phyloP scores from a whole-genome alignment of 2,329 filamentous ascomycete species.

The Helminthosporium solani region DNA sequence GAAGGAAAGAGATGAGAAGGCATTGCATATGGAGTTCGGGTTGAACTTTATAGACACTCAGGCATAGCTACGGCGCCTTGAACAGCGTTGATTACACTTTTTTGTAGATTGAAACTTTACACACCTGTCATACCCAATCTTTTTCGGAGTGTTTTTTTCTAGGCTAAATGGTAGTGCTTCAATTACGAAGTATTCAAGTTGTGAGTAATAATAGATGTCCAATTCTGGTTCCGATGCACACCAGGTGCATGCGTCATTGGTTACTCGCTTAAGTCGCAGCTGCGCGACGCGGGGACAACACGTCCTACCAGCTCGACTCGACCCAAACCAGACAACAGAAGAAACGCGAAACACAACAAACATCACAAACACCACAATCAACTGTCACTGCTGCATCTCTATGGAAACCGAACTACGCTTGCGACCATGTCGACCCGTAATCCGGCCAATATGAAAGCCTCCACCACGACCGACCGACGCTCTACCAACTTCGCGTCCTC shows the following conservation, averaged over 20 bases:
- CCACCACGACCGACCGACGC: constrained; percentile 33
- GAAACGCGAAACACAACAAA: too few species aligned
- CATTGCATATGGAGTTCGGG: constrained; percentile 8
- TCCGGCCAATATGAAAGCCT: constrained; percentile 27
- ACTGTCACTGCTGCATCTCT: constrained; percentile 5
- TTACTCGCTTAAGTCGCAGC: constrained; percentile 3
- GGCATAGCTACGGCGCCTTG: constrained; percentile 6
- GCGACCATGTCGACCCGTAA: constrained; percentile 38
- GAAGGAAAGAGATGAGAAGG: constrained; percentile 4
- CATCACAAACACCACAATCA: constrained; percentile 23
- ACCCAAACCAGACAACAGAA: too few species aligned
- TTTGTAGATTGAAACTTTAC: neutral
- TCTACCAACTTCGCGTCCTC: constrained; percentile 33
- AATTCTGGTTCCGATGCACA: too few species aligned
- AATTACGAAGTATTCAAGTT: too few species aligned
- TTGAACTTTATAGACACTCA: constrained; percentile 2
- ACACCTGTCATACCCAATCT: neutral
- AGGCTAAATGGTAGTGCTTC: too few species aligned
- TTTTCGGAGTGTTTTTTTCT: too few species aligned
- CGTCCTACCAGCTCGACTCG: neutral
- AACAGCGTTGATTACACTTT: neutral
- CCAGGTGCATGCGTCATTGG: constrained; percentile 1
- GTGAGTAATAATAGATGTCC: too few species aligned
- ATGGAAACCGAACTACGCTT: constrained; percentile 25
- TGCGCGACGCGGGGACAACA: constrained; percentile 11